Base-by-base conservation (phyloP, 345 rosid species). In the Sisymbrium irio region DNA sequence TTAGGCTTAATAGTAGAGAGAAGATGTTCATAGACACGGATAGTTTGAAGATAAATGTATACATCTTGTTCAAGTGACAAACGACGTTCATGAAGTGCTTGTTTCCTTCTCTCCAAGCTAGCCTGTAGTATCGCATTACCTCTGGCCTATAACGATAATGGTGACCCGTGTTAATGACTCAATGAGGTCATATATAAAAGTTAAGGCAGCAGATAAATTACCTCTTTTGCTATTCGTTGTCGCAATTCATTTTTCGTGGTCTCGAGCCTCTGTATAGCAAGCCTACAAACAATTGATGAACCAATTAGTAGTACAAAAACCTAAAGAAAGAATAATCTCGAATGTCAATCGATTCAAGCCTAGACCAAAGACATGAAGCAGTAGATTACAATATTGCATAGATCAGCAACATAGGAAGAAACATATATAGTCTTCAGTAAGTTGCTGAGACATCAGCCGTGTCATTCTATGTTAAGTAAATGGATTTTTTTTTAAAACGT, bases 1-100 rank as follows among this genome's bases (percentile, higher is more conserved):
- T 46, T 47, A 64, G 46, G 9, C 65, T 50, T 32, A 49, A 65
- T 3, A 13, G 25, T 32, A 47, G 62, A 71, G 49, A 20, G 22
- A 20, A 57, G 37, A 39, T 32, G 17, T 46, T 57, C 20, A 40
- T 40, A 50, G 11, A 50, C 30, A 50, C 5, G 55, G 55, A 20
- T 11, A 59, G 53, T 19, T 20, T 22, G n/a, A 50, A 50, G 55
- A 50, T 30, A 81, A 59, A 66, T 14, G 0, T 53, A 54, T 90
- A 95, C 98, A 87, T 95, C 98, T 90, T 92, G 99, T 77, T 90
- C 98, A 76, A 95, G 99, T 42, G 97, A 97, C 85, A 95, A 75
- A 69, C 99, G 98, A 67, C 98, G 90, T 75, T 95, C 99, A 73
- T 95, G 98, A 81, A 95, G 81, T 45, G 99, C 99, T 85, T 95